Base-by-base conservation (phyloP, 257 asterid species). In the Solanum ahanhuiri region DNA sequence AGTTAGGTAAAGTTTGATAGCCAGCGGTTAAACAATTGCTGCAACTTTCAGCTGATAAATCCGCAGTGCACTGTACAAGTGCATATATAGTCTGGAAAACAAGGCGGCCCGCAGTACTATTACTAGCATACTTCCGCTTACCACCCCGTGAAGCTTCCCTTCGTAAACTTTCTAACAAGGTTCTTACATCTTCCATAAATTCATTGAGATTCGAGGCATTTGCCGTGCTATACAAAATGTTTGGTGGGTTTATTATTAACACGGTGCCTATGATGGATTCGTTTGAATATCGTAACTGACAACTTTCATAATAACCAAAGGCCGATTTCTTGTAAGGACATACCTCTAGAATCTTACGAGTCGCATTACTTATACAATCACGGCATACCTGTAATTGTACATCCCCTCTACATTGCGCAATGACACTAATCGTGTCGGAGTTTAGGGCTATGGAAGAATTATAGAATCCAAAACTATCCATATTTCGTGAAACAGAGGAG, bases 291-390 rank as follows among this genome's bases (percentile, higher is more conserved):
- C n/a, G n/a, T 54, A 54, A 0, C 63, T 6, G n/a, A 54, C n/a
- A 54, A 54, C n/a, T 7, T 6, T 54, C 63, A 17, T 17, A 54
- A 17, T 88, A 88, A 7, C 76, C 67, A 30, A 86, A 22, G 28
- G 91, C 93, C 22, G 58, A 28, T 11, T 35, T 63, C 23, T 85
- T 83, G 54, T n/a, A n/a, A n/a, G n/a, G n/a, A n/a, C n/a, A n/a
- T n/a, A n/a, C n/a, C n/a, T n/a, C n/a, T n/a, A n/a, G n/a, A n/a
- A n/a, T n/a, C n/a, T n/a, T n/a, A n/a, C n/a, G n/a, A n/a, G n/a
- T n/a, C n/a, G n/a, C n/a, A n/a, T n/a, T n/a, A n/a, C n/a, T n/a
- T n/a, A n/a, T n/a, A n/a, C n/a, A n/a, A n/a, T n/a, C n/a, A n/a
- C n/a, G n/a, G n/a, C n/a, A n/a, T n/a, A n/a, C n/a, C n/a, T n/a